Base-by-base conservation (phyloP, 1,284 basidiomycete species). In the Ustilago vetiveriae region DNA sequence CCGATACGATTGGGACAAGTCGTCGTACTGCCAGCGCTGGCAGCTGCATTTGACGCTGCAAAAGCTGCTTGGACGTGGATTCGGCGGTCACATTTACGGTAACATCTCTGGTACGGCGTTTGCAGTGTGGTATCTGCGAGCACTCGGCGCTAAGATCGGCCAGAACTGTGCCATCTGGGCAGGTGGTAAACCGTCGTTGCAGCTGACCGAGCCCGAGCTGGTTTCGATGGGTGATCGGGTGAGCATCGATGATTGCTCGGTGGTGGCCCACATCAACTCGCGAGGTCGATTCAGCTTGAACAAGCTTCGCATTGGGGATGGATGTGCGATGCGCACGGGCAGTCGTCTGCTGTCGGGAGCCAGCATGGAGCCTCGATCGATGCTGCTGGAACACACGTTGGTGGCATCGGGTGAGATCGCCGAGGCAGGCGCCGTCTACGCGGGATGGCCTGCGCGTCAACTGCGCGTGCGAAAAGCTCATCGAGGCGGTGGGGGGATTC, bases 1-100 rank as follows among this genome's bases (percentile, higher is more conserved):
- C n/a, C 72, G 79, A 33, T 82, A 80, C 71, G 79, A 82, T 48
- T 82, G 80, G 80, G 79, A 82, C 68, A 78, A 76, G 73, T 81
- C 78, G 49, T 78, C 74, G 55, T 82, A 82, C 63, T 82, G 80
- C 45, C 80, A 82, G 57, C 74, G 80, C 23, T 82, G 80, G 80
- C 80, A 82, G 63, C 66, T 78, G 17, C 80, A 82, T 44, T 68
- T 82, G 8, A 74, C 74, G 27, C 46, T 82, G 56, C 76, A 78
- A 50, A 70, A 72, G 53, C 64, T 80, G 4, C 65, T 80, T 3
- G 72, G 76, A 36, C 66, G 72, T 24, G 80, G 80, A 17, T 78
- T 64, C 40, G 80, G 80, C 39, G 80, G 80, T 21, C 76, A 80
- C 69, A 75, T 80, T 40, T 59, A 79, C 33, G 76, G 76, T 43